Percentiles rank a stretch among this genome's conserved stretches.
These are phyloP conservation scores for Hansenula sp. DNA, from an alignment of 1,139 yeast species.

Conservation along the genomic window DNA sequence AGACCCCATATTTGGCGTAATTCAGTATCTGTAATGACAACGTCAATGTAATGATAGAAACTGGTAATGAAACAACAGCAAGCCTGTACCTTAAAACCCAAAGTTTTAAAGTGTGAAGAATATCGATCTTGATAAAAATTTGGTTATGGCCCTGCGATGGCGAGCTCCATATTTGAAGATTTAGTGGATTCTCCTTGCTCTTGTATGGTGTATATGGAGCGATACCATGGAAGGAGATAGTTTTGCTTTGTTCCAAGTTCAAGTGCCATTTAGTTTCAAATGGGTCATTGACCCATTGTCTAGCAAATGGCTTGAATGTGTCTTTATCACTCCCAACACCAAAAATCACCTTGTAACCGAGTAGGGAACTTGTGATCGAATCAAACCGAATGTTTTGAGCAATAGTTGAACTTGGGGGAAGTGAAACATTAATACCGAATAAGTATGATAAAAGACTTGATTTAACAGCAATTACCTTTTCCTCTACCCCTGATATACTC, in stretches of 20 bases:
- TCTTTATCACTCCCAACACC: conserved; percentile 15
- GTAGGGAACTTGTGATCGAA: conserved; percentile 58
- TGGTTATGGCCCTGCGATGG: conserved; percentile 5
- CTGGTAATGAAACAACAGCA: conserved; percentile 55
- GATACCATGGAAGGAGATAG: conserved; percentile 59
- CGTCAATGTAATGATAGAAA: conserved; percentile 42
- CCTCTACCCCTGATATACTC: not conserved
- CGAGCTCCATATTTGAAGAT: conserved; percentile 33
- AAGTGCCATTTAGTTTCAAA: conserved; percentile 78
- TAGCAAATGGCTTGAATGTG: conserved; percentile 55
- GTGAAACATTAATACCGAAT: conserved; percentile 22
- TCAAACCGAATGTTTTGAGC: conserved; percentile 46
- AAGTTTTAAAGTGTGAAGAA: conserved; percentile 38
- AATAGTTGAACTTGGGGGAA: conserved; percentile 43
- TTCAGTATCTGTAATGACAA: conserved; percentile 42
- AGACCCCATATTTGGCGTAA: conserved; percentile 37
- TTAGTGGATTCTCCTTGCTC: conserved; percentile 23
- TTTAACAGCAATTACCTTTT: too few species aligned
- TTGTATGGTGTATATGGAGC: conserved; percentile 73
- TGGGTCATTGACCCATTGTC: conserved; percentile 66
- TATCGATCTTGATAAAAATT: conserved; percentile 25
- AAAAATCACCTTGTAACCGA: conserved; percentile 46
- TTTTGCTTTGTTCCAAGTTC: conserved; percentile 35
- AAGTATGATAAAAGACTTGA: conserved; percentile 10
- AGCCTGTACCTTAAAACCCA: conserved; percentile 62